These are phyloP conservation scores for Limnanthes douglasii DNA, from an alignment of 345 rosid genomes.

Conservation along the genomic window DNA sequence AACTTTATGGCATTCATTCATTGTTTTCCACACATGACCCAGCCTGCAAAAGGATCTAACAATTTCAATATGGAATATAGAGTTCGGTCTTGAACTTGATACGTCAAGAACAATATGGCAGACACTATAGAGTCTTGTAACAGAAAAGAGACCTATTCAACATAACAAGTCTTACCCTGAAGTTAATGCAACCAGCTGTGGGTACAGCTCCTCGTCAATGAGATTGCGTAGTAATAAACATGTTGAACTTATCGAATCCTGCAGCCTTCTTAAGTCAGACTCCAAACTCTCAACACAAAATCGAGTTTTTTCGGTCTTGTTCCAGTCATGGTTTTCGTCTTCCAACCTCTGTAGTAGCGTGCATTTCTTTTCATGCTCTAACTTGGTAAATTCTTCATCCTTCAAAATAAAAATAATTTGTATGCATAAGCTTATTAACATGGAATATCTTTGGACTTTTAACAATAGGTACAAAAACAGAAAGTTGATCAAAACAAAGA, in stretches of 20 bases:
- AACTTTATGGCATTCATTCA: constrained; percentile 65
- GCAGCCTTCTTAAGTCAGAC: constrained; percentile 29
- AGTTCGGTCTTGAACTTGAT: no score
- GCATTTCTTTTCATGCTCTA: constrained; percentile 60
- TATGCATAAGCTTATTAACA: background rate
- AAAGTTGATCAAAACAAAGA: no score
- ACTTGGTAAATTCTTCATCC: constrained; percentile 67
- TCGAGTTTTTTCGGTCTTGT: constrained; percentile 50
- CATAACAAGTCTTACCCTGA: constrained; percentile 43
- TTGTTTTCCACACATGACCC: constrained; percentile 57
- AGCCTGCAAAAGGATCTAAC: constrained; percentile 24
- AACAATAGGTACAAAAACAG: no score
- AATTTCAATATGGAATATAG: no score
- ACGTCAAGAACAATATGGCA: no score
- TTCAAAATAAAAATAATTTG: constrained; percentile 10
- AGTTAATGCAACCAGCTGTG: constrained; percentile 61
- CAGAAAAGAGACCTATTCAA: constrained; percentile 1
- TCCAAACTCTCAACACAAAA: constrained; percentile 43
- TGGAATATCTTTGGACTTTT: no score
- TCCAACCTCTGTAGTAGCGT: constrained; percentile 48
- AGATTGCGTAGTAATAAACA: constrained; percentile 34
- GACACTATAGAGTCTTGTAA: constrained; percentile 5
- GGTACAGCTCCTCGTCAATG: constrained; percentile 69
- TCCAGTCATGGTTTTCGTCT: constrained; percentile 37
- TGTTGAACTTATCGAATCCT: constrained; percentile 38